A percentile compares a stretch with the other conserved stretches of the same genome.
These are phyloP conservation scores for Aspergillus versicolor DNA, from an alignment of 2,329 filamentous ascomycete species.

Conservation along the genomic window DNA sequence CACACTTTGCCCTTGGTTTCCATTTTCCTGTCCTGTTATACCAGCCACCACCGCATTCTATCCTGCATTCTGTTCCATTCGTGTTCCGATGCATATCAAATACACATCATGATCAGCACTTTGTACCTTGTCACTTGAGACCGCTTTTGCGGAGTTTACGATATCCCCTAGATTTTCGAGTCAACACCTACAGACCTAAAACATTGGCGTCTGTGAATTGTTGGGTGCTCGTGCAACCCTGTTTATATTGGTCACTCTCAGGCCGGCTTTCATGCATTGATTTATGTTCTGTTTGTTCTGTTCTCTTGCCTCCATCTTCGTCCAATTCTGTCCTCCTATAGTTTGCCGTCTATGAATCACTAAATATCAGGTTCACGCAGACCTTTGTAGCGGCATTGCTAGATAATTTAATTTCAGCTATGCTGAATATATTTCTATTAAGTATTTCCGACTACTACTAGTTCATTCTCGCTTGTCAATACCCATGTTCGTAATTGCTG, in stretches of 20 bases:
- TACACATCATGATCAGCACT: conserved; percentile 13
- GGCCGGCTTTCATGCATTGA: conserved; percentile 18
- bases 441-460: too few relatives aligned
- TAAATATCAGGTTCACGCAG: background rate
- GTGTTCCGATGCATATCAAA: conserved; percentile 14
- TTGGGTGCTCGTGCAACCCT: conserved; percentile 19
- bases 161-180: conserved; percentile 22
- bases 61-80: conserved; percentile 5
- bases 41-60: conserved; percentile 13
- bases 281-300: conserved; percentile 3
- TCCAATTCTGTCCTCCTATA: background rate
- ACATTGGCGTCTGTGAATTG: conserved; percentile 14
- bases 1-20: conserved; percentile 15
- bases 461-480: too few relatives aligned
- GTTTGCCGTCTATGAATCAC: background rate
- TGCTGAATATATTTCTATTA: background rate
- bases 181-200: conserved; percentile 15
- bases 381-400: background rate
- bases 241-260: conserved; percentile 19
- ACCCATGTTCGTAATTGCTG: background rate
- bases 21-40: conserved; percentile 22
- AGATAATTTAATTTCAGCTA: background rate
- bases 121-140: conserved; percentile 16
- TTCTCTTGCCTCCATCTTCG: background rate
- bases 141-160: conserved; percentile 21